Base-by-base conservation (phyloP, 768 basidiomycete genomes). In the Paxillus rubicundulus region DNA sequence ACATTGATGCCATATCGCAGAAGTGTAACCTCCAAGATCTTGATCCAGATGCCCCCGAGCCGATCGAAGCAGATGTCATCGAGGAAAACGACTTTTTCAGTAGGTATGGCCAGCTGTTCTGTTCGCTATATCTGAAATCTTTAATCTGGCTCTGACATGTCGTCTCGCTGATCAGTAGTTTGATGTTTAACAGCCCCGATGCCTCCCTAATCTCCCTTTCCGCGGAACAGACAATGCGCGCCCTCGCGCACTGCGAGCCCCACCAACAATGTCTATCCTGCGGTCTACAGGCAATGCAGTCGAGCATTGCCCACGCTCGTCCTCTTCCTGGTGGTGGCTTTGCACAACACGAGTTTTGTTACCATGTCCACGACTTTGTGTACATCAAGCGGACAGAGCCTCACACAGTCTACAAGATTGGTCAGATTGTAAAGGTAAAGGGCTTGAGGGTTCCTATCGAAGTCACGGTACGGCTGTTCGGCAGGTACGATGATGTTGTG, bases 331-430 rank as follows among this genome's bases (percentile, higher is more conserved):
- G 61, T 33, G 67, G 67, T 39, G 77, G 76, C 5, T 70, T 77
- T 24, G 60, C 74, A 2, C 70, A 76, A 13, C 61, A 72, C 38
- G 79, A 79, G 3, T 62, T 72, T 9, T 55, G 61, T 1, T 89
- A 82, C 61, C 88, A 89, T 58, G 48, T 70, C 9, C 45, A 75
- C 41, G 88, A 89, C 55, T 87, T 81, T 54, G 75, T 87, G 9
- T 89, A 86, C 60, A 47, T 86, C 36, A 74, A 72, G 37, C 68
- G 70, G 14, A 54, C 66, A 33, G 50, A 59, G 13, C 57, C 58
- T 10, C 57, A 70, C 10, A 50, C 62, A 14, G 59, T 52, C 21
- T 73, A 85, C 39, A 62, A 72, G 5, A 80, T 89, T 47, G 85
- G 76, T 0, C 86, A 87, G 57, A 79, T 90, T 36, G 54, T 71